These are phyloP conservation scores for Juglanconis oblonga DNA, from an alignment of 2,329 filamentous ascomycete species.

Conservation along the genomic window DNA sequence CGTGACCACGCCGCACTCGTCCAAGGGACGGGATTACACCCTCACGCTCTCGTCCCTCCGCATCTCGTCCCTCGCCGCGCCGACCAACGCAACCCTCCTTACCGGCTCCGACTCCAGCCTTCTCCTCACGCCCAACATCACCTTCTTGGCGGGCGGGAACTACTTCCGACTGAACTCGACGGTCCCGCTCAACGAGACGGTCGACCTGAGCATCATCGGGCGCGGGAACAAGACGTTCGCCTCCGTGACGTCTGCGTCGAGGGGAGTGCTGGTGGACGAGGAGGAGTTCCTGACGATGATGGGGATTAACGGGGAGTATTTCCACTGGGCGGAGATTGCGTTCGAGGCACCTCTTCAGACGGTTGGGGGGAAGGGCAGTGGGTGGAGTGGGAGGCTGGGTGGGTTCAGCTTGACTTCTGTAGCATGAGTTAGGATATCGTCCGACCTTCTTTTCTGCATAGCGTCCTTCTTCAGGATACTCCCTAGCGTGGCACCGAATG, in stretches of 20 bases:
- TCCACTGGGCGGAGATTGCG: slow-evolving; percentile 41
- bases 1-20: slow-evolving; percentile 43
- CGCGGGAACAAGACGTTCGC: slow-evolving; percentile 32
- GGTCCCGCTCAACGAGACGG: slow-evolving; percentile 28
- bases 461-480: background rate
- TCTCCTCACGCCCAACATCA: slow-evolving; percentile 35
- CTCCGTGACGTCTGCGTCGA: slow-evolving; percentile 1
- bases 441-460: background rate
- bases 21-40: slow-evolving; percentile 57
- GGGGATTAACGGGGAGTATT: slow-evolving; percentile 38
- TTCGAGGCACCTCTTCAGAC: slow-evolving; percentile 41
- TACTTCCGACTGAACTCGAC: slow-evolving; percentile 34
- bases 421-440: background rate
- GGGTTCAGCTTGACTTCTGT: slow-evolving; percentile 27
- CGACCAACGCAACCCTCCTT: slow-evolving; percentile 38
- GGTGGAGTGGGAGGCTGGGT: slow-evolving; percentile 31
- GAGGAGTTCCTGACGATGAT: slow-evolving; percentile 41
- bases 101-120: slow-evolving; percentile 41
- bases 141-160: slow-evolving; percentile 32
- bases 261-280: slow-evolving; percentile 21
- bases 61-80: slow-evolving; percentile 28
- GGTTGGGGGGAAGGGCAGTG: slow-evolving; percentile 32
- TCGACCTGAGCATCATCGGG: slow-evolving; percentile 28
- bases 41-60: slow-evolving; percentile 40
- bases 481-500: background rate